phyloP scores from a whole-genome alignment of 805 yeast genomes.

The Kazachstania viticola region DNA sequence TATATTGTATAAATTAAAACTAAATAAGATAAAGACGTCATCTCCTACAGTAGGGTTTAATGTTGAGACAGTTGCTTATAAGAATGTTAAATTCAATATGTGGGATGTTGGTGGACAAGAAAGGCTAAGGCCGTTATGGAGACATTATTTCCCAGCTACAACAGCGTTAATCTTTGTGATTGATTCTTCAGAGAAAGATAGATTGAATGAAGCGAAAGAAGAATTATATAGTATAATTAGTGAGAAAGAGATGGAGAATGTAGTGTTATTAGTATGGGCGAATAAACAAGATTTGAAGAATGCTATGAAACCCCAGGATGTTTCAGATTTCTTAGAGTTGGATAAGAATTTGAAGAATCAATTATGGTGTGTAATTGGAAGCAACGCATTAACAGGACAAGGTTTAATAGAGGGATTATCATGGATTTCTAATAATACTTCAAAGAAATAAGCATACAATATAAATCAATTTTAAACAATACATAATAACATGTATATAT shows the following conservation, averaged over 20 bases:
- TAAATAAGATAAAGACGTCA: slow-evolving; percentile 64
- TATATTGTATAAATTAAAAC: slow-evolving; percentile 69
- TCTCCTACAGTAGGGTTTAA: slow-evolving; percentile 94
- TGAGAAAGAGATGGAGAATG: slow-evolving; percentile 75
- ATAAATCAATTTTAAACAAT: not conserved
- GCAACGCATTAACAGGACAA: slow-evolving; percentile 81
- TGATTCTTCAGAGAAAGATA: slow-evolving; percentile 62
- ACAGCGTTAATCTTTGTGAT: slow-evolving; percentile 86
- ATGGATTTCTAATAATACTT: slow-evolving; percentile 62
- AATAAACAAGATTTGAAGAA: slow-evolving; percentile 74
- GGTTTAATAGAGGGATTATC: slow-evolving; percentile 81
- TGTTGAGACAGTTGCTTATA: slow-evolving; percentile 75
- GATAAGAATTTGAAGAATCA: slow-evolving; percentile 48
- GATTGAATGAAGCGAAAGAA: slow-evolving; percentile 66
- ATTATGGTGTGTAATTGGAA: slow-evolving; percentile 85
- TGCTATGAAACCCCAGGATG: slow-evolving; percentile 67
- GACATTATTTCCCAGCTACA: slow-evolving; percentile 90
- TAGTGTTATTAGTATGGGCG: slow-evolving; percentile 73
- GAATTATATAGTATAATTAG: slow-evolving; percentile 69
- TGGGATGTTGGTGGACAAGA: slow-evolving; percentile 98
- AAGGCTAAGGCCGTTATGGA: slow-evolving; percentile 84
- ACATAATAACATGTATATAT: not conserved
- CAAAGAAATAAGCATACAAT: not conserved
- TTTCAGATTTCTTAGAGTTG: slow-evolving; percentile 62
- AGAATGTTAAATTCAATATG: slow-evolving; percentile 72